A percentile compares a stretch with the other conserved stretches of the same genome.
These are phyloP conservation scores for Zymoseptoria brevis DNA, from an alignment of 2,329 filamentous ascomycete genomes.

Conservation along the genomic window DNA sequence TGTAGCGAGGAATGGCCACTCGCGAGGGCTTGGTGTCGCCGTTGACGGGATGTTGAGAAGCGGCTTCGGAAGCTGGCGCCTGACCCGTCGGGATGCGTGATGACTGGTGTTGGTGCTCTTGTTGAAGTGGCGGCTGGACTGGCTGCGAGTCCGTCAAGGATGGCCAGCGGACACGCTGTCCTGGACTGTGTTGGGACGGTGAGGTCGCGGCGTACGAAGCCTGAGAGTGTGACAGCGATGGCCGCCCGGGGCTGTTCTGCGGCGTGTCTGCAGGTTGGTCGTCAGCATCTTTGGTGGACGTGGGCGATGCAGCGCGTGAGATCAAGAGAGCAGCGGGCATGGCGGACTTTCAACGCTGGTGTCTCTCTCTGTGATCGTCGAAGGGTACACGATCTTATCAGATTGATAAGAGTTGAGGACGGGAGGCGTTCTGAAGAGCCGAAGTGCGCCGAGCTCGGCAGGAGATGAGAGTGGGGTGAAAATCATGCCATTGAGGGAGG, in stretches of 20 bases:
- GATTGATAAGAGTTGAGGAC: not conserved
- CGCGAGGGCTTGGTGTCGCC: not conserved
- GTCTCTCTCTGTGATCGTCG: not conserved
- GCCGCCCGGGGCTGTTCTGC: not conserved
- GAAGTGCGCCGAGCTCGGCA: not conserved
- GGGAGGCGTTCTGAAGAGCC: not conserved
- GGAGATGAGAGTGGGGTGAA: not conserved
- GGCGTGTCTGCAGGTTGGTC: not conserved
- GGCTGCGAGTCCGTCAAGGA: not conserved
- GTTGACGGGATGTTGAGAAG: not conserved
- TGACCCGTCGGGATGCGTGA: not conserved
- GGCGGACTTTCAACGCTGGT: not conserved
- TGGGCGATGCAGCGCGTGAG: not conserved
- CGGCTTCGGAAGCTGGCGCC: not conserved
- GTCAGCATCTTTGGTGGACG: not conserved
- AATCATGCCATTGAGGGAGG: not conserved
- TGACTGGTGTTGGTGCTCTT: not conserved
- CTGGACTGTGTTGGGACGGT: not conserved
- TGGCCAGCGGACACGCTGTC: not conserved
- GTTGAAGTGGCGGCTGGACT: not conserved
- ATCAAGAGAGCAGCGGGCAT: not conserved
- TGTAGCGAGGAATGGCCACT: not conserved
- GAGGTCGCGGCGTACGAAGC: not conserved
- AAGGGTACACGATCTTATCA: not conserved
- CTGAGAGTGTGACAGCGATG: not conserved